A percentile compares a stretch with the other conserved stretches of the same genome.
Conservation (phyloP, 306 rosid genomes). For the Styphnolobium japonicum region DNA sequence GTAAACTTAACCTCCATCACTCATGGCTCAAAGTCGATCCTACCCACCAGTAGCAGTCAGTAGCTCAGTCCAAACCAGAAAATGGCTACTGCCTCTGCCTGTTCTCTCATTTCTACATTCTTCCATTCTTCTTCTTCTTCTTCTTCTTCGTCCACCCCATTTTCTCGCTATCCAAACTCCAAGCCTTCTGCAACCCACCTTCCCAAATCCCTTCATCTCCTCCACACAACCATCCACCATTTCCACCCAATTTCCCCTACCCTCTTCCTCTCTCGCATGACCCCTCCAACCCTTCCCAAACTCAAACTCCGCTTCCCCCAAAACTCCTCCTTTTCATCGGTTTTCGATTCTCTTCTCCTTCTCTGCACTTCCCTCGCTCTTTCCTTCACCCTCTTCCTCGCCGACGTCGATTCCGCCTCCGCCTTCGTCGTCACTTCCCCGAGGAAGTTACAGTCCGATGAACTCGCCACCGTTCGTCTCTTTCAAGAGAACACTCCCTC, state of each 20-base stretch:
- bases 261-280: slow-evolving; percentile 36
- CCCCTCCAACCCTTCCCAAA: slow-evolving; percentile 27
- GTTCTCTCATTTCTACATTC: slow-evolving; percentile 61
- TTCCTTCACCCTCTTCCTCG: slow-evolving; percentile 61
- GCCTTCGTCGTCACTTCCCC: slow-evolving; percentile 78
- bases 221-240: slow-evolving; percentile 11
- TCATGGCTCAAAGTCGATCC: slow-evolving; percentile 1
- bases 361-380: slow-evolving; percentile 71
- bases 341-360: slow-evolving; percentile 52
- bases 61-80: slow-evolving; percentile 9
- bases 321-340: neutral
- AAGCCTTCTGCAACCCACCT: slow-evolving; percentile 15
- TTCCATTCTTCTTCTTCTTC: slow-evolving; percentile 41
- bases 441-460: slow-evolving; percentile 79
- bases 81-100: slow-evolving; percentile 49
- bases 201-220: slow-evolving; percentile 44
- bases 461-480: slow-evolving; percentile 93
- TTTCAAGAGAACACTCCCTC: slow-evolving; percentile 93
- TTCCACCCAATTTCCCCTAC: slow-evolving; percentile 20
- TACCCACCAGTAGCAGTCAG: slow-evolving; percentile 21
- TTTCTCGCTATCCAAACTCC: slow-evolving; percentile 43
- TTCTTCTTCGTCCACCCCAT: neutral
- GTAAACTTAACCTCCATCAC: neutral
- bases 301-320: slow-evolving; percentile 5
- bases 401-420: slow-evolving; percentile 64